These are phyloP conservation scores for Pestalotiopsis fici DNA, from an alignment of 2,329 filamentous ascomycete genomes.

Conservation along the genomic window DNA sequence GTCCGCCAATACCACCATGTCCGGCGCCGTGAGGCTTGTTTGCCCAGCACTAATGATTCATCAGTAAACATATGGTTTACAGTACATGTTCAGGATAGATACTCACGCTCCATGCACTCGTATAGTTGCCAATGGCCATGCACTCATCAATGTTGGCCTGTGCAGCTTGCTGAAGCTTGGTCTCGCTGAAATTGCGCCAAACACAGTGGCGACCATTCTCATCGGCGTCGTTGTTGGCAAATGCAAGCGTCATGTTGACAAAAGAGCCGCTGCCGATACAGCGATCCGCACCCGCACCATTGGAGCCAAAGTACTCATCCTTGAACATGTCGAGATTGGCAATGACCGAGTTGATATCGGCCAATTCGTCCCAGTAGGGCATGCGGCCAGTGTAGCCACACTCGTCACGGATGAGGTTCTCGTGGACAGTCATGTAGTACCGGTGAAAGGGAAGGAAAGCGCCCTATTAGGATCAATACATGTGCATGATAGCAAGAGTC, in stretches of 20 bases:
- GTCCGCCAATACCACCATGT: conserved; percentile 21
- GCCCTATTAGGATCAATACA: conserved; percentile 11
- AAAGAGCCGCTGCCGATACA: conserved; percentile 6
- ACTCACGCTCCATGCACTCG: conserved; percentile 14
- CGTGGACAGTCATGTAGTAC: conserved; percentile 15
- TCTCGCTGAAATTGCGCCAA: background rate
- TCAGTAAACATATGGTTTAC: background rate
- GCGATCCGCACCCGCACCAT: background rate
- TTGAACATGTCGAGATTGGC: background rate
- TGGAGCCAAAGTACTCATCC: conserved; percentile 2
- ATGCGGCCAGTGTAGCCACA: conserved; percentile 17
- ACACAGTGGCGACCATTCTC: background rate
- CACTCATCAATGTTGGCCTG: conserved; percentile 9
- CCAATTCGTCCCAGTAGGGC: conserved; percentile 10
- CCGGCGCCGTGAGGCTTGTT: conserved; percentile 20
- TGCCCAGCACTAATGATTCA: conserved; percentile 15
- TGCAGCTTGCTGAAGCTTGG: background rate
- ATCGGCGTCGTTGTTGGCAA: background rate
- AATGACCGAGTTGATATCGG: background rate
- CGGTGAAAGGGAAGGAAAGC: conserved; percentile 22
- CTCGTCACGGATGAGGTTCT: conserved; percentile 13
- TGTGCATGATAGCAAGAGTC: background rate
- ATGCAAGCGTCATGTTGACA: background rate
- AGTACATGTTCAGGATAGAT: no score
- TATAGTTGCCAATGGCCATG: conserved; percentile 13